phyloP scores from a whole-genome alignment of 768 basidiomycete genomes.

The Zangia roseola region DNA sequence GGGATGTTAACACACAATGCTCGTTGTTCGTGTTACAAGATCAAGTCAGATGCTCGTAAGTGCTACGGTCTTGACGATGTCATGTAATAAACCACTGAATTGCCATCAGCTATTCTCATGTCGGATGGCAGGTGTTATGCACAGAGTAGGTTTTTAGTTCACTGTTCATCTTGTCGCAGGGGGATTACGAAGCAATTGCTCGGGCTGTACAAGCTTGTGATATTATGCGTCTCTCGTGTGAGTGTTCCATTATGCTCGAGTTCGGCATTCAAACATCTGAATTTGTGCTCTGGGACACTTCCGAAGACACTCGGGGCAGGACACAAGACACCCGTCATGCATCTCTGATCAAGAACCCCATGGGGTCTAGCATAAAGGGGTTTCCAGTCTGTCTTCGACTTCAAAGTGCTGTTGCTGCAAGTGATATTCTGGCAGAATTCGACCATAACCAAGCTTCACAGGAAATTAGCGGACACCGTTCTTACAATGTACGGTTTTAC shows the following conservation, averaged over 20 bases:
- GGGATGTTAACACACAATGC: constrained; percentile 8
- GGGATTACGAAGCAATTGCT: constrained; percentile 40
- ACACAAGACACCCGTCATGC: constrained; percentile 20
- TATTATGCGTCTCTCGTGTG: constrained; percentile 38
- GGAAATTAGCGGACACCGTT: constrained; percentile 1
- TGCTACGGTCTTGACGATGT: background rate
- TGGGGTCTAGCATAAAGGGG: constrained; percentile 1
- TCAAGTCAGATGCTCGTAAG: constrained; percentile 21
- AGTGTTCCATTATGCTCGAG: background rate
- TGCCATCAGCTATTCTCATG: constrained; percentile 37
- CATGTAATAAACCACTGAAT: background rate
- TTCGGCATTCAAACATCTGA: background rate
- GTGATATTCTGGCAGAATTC: constrained; percentile 7
- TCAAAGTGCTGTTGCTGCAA: background rate
- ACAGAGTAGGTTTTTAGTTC: constrained; percentile 38
- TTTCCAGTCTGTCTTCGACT: background rate
- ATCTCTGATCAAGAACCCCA: constrained; percentile 17
- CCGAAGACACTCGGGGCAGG: constrained; percentile 26
- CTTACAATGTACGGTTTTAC: constrained; percentile 20
- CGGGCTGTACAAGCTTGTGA: constrained; percentile 38
- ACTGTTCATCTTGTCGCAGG: constrained; percentile 37
- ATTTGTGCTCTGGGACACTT: constrained; percentile 26
- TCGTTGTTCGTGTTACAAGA: constrained; percentile 30
- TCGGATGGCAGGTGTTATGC: constrained; percentile 44
- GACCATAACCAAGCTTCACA: constrained; percentile 10